Evolutionary conservation across 176 grass and related monocot species (phyloP).

Genomic region (Eleusine coracana): DNA sequence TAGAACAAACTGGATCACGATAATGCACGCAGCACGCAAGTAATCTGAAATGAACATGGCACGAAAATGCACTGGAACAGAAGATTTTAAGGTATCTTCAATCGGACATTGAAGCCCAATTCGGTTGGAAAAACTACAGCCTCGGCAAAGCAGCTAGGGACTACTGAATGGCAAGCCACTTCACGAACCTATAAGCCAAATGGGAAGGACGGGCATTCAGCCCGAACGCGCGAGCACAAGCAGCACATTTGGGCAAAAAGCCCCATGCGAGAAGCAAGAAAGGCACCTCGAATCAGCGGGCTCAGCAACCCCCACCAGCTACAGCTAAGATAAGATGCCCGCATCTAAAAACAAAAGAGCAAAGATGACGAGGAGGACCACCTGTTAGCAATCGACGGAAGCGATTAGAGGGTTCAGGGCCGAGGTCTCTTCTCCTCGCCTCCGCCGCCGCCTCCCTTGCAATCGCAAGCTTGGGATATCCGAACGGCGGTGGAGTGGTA

Average conservation of each 20-base stretch:
- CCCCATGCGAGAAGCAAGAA: neutral
- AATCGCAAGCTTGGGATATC: slow-evolving; percentile 45
- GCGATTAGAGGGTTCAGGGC: slow-evolving; percentile 19
- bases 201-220: neutral
- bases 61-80: neutral
- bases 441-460: neutral
- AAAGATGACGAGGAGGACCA: neutral
- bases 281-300: neutral
- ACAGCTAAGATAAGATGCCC: neutral
- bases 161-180: neutral
- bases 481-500: slow-evolving; percentile 5
- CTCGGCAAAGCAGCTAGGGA: neutral
- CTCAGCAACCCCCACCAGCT: neutral
- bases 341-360: neutral
- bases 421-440: neutral
- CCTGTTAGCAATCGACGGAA: neutral
- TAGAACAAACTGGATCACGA: neutral
- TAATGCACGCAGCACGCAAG: neutral
- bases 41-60: neutral
- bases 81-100: neutral
- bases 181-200: neutral
- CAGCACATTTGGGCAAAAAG: neutral
- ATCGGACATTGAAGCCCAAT: neutral
- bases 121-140: neutral
- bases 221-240: neutral